phyloP scores from a whole-genome alignment of 768 basidiomycete genomes.

The Baorangia bicolor region DNA sequence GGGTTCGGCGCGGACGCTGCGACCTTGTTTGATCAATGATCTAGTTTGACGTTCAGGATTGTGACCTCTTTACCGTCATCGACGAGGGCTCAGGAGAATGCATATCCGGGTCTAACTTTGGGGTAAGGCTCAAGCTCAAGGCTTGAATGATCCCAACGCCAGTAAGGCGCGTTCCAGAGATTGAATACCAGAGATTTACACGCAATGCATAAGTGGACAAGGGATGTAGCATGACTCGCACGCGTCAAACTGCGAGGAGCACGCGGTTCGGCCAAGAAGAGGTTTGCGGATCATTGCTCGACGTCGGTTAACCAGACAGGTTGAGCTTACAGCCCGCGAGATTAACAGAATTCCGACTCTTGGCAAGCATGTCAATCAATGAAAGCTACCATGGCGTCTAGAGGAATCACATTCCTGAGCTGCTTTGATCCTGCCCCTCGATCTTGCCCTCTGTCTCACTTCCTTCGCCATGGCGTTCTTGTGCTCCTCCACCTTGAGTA shows the following conservation, averaged over 20 bases:
- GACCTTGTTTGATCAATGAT: not conserved
- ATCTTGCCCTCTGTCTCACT: constrained; percentile 19
- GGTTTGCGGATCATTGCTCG: not conserved
- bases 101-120: not conserved
- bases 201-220: not conserved
- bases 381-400: constrained; percentile 1
- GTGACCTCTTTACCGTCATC: not conserved
- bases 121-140: not conserved
- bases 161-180: not conserved
- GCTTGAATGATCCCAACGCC: not conserved
- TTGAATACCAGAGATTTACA: not conserved
- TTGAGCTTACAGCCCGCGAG: not conserved
- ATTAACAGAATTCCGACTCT: not conserved
- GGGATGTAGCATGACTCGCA: not conserved
- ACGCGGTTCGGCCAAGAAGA: not conserved
- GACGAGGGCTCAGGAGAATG: not conserved
- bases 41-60: not conserved
- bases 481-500: constrained; percentile 46
- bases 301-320: not conserved
- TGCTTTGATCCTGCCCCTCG: constrained; percentile 20
- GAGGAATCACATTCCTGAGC: not conserved
- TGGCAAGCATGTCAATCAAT: constrained; percentile 7
- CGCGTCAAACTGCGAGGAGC: not conserved
- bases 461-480: constrained; percentile 10
- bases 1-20: not conserved